These are phyloP conservation scores for Ormosia emarginata DNA, from an alignment of 306 rosid genomes.

Conservation along the genomic window DNA sequence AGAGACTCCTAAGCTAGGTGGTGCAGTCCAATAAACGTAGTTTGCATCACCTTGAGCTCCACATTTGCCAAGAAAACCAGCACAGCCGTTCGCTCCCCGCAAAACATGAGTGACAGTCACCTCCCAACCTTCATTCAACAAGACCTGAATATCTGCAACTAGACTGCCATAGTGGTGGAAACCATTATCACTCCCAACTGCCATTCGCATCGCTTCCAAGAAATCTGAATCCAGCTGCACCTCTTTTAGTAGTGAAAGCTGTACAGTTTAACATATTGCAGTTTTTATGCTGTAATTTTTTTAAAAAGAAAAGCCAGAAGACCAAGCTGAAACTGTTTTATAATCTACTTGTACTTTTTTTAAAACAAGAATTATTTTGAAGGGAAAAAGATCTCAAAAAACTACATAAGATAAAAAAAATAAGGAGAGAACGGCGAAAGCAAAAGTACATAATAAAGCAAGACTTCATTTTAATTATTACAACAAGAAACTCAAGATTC, in stretches of 20 bases:
- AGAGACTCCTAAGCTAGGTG: too few species aligned
- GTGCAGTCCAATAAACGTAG: too few species aligned
- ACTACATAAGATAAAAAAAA: not conserved
- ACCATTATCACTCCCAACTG: not conserved
- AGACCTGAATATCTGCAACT: too few species aligned
- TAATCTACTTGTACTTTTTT: not conserved
- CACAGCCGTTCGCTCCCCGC: too few species aligned
- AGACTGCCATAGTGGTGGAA: too few species aligned
- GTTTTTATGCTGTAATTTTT: not conserved
- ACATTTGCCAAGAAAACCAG: too few species aligned
- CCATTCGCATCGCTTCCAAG: too few species aligned
- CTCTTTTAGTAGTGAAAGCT: not conserved
- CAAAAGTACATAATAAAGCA: not conserved
- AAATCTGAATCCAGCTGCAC: not conserved
- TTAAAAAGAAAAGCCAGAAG: not conserved
- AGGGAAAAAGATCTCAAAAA: not conserved
- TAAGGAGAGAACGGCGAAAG: not conserved
- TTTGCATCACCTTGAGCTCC: too few species aligned
- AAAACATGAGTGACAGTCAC: too few species aligned
- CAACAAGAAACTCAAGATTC: constrained; percentile 1
- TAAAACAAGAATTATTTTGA: not conserved
- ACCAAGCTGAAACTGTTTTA: not conserved
- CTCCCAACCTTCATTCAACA: too few species aligned
- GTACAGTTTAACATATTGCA: not conserved
- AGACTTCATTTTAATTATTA: constrained; percentile 5